phyloP scores from a whole-genome alignment of 2,329 filamentous ascomycete genomes.

The Paraconiothyrium brasiliense region DNA sequence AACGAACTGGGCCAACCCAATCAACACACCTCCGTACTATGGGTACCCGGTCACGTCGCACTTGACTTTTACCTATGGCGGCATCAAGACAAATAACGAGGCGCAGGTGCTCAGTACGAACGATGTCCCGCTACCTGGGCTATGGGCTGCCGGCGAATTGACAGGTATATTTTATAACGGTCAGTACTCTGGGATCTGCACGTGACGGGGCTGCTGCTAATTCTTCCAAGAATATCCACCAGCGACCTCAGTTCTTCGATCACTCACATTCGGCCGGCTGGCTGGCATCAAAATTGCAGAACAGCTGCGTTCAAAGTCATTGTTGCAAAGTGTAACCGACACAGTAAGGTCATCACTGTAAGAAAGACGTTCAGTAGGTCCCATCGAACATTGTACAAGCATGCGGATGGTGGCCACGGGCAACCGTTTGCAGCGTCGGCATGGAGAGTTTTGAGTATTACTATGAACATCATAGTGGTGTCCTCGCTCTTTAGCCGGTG shows the following conservation, averaged over 20 bases:
- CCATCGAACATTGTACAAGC: not conserved
- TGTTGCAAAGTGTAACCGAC: conserved; percentile 9
- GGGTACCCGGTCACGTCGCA: conserved; percentile 41
- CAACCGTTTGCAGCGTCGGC: too few species aligned
- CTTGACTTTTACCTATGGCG: conserved; percentile 47
- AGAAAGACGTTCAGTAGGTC: not conserved
- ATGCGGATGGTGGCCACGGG: not conserved
- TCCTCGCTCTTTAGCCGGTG: too few species aligned
- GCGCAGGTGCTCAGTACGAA: conserved; percentile 52
- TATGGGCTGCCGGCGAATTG: conserved; percentile 48
- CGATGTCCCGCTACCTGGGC: conserved; percentile 39
- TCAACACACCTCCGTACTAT: conserved; percentile 50
- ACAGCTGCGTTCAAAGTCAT: conserved; percentile 19
- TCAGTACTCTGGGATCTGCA: not conserved
- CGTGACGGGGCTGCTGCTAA: not conserved
- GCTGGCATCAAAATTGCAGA: conserved; percentile 40
- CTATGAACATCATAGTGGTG: too few species aligned
- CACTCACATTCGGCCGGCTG: conserved; percentile 45
- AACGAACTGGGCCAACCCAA: conserved; percentile 54
- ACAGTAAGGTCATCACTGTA: conserved; percentile 12
- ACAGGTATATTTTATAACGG: conserved; percentile 48
- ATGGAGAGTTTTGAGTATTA: too few species aligned
- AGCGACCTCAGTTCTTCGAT: conserved; percentile 42
- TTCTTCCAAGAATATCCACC: conserved; percentile 40
- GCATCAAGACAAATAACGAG: conserved; percentile 52